These are phyloP conservation scores for Ascomycota sp. DNA, from an alignment of 2,329 filamentous ascomycete species.

Conservation along the genomic window DNA sequence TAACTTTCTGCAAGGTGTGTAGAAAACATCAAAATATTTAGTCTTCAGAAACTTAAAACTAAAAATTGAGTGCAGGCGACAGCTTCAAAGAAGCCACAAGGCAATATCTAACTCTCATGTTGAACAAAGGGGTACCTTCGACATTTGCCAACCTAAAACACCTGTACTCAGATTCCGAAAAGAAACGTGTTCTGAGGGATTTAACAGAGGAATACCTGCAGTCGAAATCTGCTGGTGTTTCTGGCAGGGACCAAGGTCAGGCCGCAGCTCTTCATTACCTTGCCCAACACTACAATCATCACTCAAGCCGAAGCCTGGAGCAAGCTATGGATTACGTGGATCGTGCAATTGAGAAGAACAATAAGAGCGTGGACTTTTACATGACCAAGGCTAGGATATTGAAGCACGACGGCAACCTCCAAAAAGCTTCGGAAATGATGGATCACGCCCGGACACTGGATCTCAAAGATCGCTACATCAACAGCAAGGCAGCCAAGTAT, in stretches of 20 bases:
- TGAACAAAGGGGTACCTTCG: slow-evolving; percentile 82
- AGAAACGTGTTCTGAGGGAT: slow-evolving; percentile 53
- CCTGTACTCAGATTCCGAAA: slow-evolving; percentile 56
- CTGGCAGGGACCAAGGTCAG: slow-evolving; percentile 35
- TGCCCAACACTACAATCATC: slow-evolving; percentile 90
- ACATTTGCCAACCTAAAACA: slow-evolving; percentile 94
- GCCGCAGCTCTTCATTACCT: slow-evolving; percentile 77
- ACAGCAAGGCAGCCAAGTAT: slow-evolving; percentile 94
- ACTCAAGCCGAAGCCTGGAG: slow-evolving; percentile 58
- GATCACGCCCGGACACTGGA: slow-evolving; percentile 69
- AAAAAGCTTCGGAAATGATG: slow-evolving; percentile 70
- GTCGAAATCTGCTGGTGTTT: slow-evolving; percentile 27
- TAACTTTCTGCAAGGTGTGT: slow-evolving; percentile 55
- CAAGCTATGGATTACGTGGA: slow-evolving; percentile 71
- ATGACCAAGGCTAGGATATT: slow-evolving; percentile 90
- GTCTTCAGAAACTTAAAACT: too few relatives aligned
- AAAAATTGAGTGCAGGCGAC: slow-evolving; percentile 28
- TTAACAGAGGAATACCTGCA: slow-evolving; percentile 60
- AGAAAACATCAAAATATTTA: too few relatives aligned
- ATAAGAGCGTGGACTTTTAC: slow-evolving; percentile 69
- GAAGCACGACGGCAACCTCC: slow-evolving; percentile 66
- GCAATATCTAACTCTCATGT: slow-evolving; percentile 58
- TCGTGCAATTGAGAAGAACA: slow-evolving; percentile 56
- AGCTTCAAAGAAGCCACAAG: slow-evolving; percentile 60
- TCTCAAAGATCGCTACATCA: slow-evolving; percentile 85